Conservation (phyloP, 768 basidiomycete species). For the Collybia sordida region DNA sequence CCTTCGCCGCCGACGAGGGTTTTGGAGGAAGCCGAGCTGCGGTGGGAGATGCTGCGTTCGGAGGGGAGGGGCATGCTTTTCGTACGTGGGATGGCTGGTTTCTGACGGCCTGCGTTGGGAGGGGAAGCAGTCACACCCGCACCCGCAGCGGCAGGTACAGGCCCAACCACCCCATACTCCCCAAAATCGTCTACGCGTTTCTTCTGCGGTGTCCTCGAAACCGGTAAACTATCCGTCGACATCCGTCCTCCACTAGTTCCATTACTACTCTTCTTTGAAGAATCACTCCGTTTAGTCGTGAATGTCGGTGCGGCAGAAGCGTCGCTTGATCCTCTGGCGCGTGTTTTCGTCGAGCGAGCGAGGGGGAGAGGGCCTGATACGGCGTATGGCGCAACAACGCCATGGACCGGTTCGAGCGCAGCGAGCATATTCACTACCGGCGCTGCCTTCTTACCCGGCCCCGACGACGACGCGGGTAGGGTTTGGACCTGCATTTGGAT, state of each 20-base stretch:
- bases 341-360: constrained; percentile 16
- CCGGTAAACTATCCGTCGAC: constrained; percentile 8
- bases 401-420: constrained; percentile 23
- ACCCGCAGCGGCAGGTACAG: neutral
- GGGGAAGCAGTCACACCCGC: neutral
- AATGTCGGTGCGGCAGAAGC: constrained; percentile 8
- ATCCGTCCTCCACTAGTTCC: constrained; percentile 3
- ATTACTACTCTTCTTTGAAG: constrained; percentile 2
- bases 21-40: constrained; percentile 19
- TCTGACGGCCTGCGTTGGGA: neutral
- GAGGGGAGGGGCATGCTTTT: constrained; percentile 51
- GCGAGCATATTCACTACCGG: constrained; percentile 20
- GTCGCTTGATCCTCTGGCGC: constrained; percentile 26
- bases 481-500: neutral
- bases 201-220: constrained; percentile 16
- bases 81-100: constrained; percentile 32
- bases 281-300: constrained; percentile 2
- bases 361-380: constrained; percentile 29
- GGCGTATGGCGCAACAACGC: constrained; percentile 13
- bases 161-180: neutral
- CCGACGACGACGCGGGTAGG: too few species aligned
- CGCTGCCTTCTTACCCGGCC: constrained; percentile 1
- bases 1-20: constrained; percentile 13
- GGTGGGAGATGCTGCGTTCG: constrained; percentile 14
- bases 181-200: constrained; percentile 12